Base-by-base conservation (phyloP, 2,329 filamentous ascomycete genomes). In the Exophiala bonariae region DNA sequence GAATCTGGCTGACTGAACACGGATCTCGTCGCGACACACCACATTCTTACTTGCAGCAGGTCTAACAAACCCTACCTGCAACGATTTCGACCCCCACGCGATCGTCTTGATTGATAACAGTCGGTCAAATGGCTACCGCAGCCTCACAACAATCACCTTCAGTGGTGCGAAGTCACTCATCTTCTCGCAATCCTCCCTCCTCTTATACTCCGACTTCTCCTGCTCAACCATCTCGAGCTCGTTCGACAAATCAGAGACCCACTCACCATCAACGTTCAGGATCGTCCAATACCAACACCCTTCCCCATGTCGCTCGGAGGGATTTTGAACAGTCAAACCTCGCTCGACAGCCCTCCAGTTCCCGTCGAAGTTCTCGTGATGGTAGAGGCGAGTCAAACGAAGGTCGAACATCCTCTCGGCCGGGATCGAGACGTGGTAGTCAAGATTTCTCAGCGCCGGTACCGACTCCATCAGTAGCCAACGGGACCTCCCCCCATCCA, bases 311-410 rank as follows among this genome's bases (percentile, higher is more conserved):
- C 58, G 74, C 76, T 47, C 82, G 85, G 61, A 77, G 85, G 66
- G 87, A 93, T 69, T 84, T 83, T 74, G 88, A 92, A 70, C 79
- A 83, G 60, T 75, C 78, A 60, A 84, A 84, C 73, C 68, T 87
- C 72, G 79, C 81, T 60, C 74, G 78, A 44, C 72, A 80, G 30
- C 59, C 68, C 42, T 67, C 71, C 58, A 37, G 4, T 4, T 77
- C 75, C 69, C 82, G 79, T 44, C 79, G 82, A 70, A 83, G 78
- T 71, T 86, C 82, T 60, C 78, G 77, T 65, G 85, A 88, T 61
- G 76, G 77, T 50, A 76, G 61, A 50, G 65, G 63, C 50, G 67
- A 71, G 57, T 68, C 76, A 58, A 79, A 77, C 66, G 82, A 81
- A 47, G 64, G 69, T 28, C 60, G 66, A 47, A 65, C 64, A 36